Percentiles rank a stretch among this genome's conserved stretches.
Conservation (phyloP, 306 rosid species). For the Arachis hypogaea region DNA sequence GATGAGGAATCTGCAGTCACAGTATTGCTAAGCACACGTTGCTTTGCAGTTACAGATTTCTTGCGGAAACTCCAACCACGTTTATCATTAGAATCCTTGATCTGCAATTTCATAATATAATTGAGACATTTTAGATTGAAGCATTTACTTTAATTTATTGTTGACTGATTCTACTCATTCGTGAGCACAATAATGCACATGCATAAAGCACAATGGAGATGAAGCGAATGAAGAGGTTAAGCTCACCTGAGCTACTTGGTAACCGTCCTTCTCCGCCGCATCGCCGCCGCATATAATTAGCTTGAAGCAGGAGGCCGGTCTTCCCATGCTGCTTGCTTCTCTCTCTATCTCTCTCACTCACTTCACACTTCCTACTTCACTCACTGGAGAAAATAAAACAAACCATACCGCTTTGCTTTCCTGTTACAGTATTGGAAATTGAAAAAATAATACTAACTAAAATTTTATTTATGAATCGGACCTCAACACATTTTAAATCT, state of each 20-base stretch:
- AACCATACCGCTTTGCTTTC: slow-evolving; percentile 42
- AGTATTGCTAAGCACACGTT: slow-evolving; percentile 88
- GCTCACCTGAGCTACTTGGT: slow-evolving; percentile 62
- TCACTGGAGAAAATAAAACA: slow-evolving; percentile 38
- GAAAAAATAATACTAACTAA: slow-evolving; percentile 14
- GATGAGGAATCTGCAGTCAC: slow-evolving; percentile 62
- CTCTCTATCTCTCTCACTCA: slow-evolving; percentile 3
- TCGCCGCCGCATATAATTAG: slow-evolving; percentile 76
- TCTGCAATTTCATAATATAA: slow-evolving; percentile 44
- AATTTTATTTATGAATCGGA: slow-evolving; percentile 47
- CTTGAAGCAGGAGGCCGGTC: slow-evolving; percentile 80
- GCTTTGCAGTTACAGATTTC: slow-evolving; percentile 78
- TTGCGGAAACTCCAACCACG: slow-evolving; percentile 96
- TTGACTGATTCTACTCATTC: no score
- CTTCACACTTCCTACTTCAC: slow-evolving; percentile 14
- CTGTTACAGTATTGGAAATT: slow-evolving; percentile 57
- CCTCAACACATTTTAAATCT: slow-evolving; percentile 58
- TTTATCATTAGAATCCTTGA: slow-evolving; percentile 74
- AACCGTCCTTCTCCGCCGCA: slow-evolving; percentile 59
- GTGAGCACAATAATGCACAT: no score
- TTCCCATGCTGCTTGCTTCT: slow-evolving; percentile 57
- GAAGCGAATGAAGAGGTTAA: background rate
- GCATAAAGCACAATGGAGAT: no score
- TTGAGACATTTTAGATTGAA: no score
- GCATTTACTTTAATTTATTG: no score